These are phyloP conservation scores for Magnolia officinalis DNA, from an alignment of 164 flowering plant species.

Conservation along the genomic window DNA sequence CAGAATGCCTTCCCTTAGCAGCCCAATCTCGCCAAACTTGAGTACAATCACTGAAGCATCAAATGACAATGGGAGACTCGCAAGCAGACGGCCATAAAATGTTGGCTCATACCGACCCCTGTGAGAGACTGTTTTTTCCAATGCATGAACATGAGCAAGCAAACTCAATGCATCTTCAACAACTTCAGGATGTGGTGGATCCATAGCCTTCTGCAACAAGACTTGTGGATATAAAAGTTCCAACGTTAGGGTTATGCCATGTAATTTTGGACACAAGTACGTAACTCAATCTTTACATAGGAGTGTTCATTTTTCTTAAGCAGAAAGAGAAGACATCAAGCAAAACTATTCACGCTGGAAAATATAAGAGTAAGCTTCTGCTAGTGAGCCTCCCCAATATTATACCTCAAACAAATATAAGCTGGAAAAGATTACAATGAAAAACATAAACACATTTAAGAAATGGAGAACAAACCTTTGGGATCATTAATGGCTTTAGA, in stretches of 20 bases:
- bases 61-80: conserved; percentile 77
- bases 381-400: neutral
- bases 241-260: conserved; percentile 11
- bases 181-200: conserved; percentile 75
- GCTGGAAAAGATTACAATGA: neutral
- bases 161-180: conserved; percentile 78
- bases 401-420: neutral
- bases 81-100: conserved; percentile 76
- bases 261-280: neutral
- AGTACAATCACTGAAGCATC: conserved; percentile 80
- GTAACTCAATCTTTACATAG: neutral
- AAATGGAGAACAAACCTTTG: conserved; percentile 41
- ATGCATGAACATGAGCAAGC: conserved; percentile 58
- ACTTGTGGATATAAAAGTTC: conserved; percentile 31
- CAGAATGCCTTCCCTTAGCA: conserved; percentile 86
- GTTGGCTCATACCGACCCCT: conserved; percentile 87
- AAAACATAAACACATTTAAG: neutral
- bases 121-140: conserved; percentile 43
- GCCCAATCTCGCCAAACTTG: conserved; percentile 76
- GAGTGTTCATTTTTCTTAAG: too few relatives aligned
- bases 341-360: too few relatives aligned
- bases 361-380: neutral
- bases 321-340: too few relatives aligned
- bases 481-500: conserved; percentile 87
- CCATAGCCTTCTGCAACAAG: conserved; percentile 81